phyloP scores from a whole-genome alignment of 768 basidiomycete genomes.

The Boletus pseudopeckii region DNA sequence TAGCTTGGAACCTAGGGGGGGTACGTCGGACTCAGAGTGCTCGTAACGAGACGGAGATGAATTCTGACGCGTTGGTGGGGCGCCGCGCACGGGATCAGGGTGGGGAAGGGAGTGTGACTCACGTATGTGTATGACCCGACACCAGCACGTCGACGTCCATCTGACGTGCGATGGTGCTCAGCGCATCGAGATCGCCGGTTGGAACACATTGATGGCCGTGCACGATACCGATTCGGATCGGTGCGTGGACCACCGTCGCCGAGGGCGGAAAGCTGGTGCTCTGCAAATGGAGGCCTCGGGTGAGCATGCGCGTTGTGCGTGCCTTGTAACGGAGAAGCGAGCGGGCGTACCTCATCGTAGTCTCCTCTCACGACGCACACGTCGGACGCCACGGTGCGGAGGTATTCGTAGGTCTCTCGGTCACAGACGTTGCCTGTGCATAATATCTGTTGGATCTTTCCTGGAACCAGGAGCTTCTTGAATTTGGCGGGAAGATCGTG shows the following conservation, averaged over 20 bases:
- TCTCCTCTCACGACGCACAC: slow-evolving; percentile 91
- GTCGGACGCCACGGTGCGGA: slow-evolving; percentile 90
- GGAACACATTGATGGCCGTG: slow-evolving; percentile 95
- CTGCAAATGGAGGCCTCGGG: slow-evolving; percentile 29
- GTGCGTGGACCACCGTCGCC: slow-evolving; percentile 72
- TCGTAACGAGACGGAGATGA: not conserved
- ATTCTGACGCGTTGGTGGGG: not conserved
- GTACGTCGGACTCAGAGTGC: not conserved
- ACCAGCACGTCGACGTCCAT: slow-evolving; percentile 98
- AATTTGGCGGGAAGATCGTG: slow-evolving; percentile 96
- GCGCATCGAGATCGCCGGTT: slow-evolving; percentile 86
- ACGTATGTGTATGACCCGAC: slow-evolving; percentile 94
- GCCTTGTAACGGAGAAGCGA: not conserved
- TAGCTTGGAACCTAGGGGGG: slow-evolving; percentile 79
- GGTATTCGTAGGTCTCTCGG: slow-evolving; percentile 94
- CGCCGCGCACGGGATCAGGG: not conserved
- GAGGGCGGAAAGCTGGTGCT: slow-evolving; percentile 75
- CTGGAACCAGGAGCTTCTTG: slow-evolving; percentile 92
- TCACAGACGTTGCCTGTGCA: slow-evolving; percentile 98
- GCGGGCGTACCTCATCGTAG: slow-evolving; percentile 79
- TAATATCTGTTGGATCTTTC: slow-evolving; percentile 97
- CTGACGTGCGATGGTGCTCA: slow-evolving; percentile 83
- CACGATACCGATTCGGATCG: slow-evolving; percentile 87
- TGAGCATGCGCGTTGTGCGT: slow-evolving; percentile 1
- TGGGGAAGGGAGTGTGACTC: slow-evolving; percentile 27